These are phyloP conservation scores for Tetracladium setigerum DNA, from an alignment of 495 filamentous ascomycete species.

Conservation along the genomic window DNA sequence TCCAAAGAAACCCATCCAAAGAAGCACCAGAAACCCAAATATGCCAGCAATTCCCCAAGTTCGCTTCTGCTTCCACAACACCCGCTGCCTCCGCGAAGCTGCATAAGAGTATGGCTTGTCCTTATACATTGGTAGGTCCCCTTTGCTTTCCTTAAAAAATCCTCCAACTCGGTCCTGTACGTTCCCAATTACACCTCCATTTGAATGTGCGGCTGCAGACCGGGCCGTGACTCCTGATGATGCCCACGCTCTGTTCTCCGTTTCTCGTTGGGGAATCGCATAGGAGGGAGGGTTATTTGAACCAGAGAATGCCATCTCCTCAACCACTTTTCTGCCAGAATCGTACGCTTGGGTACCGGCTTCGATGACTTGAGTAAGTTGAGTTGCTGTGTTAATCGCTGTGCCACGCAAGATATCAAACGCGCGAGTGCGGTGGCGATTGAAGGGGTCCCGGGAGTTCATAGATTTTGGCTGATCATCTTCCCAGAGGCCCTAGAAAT, in stretches of 20 bases:
- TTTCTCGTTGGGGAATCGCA: slow-evolving; percentile 54
- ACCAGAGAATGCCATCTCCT: slow-evolving; percentile 54
- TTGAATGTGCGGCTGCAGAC: slow-evolving; percentile 23
- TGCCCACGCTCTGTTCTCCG: slow-evolving; percentile 63
- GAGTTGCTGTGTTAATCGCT: slow-evolving; percentile 30
- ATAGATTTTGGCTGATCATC: slow-evolving; percentile 28
- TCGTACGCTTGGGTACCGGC: slow-evolving; percentile 33
- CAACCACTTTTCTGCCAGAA: slow-evolving; percentile 30
- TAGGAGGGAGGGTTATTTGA: slow-evolving; percentile 67
- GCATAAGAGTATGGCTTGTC: slow-evolving; percentile 85
- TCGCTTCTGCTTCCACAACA: slow-evolving; percentile 46
- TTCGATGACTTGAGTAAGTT: slow-evolving; percentile 34
- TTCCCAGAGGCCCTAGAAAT: background rate
- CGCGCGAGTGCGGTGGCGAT: slow-evolving; percentile 37
- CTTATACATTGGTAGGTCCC: slow-evolving; percentile 89
- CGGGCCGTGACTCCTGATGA: slow-evolving; percentile 29
- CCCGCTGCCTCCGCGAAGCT: slow-evolving; percentile 39
- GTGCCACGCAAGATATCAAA: slow-evolving; percentile 35
- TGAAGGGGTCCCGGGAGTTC: slow-evolving; percentile 46
- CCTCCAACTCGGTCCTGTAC: slow-evolving; percentile 35
- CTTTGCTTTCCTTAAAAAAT: slow-evolving; percentile 39
- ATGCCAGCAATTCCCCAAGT: slow-evolving; percentile 39
- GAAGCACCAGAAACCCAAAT: slow-evolving; percentile 43
- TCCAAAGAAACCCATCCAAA: slow-evolving; percentile 50
- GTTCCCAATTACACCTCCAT: slow-evolving; percentile 33